Conservation (phyloP, 1,284 basidiomycete genomes). For the Ustilago hordei region DNA sequence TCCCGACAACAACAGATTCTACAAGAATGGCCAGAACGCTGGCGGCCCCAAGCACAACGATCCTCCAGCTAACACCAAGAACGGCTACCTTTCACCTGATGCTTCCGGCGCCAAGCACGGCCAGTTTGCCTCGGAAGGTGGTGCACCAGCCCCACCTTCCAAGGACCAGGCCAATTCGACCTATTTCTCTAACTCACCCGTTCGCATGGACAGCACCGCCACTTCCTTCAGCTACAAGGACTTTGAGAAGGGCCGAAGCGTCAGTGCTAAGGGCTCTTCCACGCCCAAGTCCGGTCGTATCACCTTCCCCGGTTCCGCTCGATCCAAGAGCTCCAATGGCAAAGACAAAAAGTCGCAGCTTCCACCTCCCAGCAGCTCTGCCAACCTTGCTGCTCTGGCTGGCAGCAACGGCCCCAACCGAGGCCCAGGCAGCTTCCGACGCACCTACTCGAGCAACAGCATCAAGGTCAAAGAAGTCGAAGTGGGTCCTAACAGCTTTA, state of each 20-base stretch:
- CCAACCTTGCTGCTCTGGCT: slow-evolving; percentile 51
- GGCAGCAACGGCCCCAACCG: slow-evolving; percentile 70
- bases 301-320: slow-evolving; percentile 56
- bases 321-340: slow-evolving; percentile 52
- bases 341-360: slow-evolving; percentile 77
- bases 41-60: slow-evolving; percentile 23
- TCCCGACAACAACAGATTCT: slow-evolving; percentile 92
- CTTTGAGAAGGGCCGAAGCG: slow-evolving; percentile 56
- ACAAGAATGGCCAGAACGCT: slow-evolving; percentile 71
- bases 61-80: slow-evolving; percentile 17
- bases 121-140: slow-evolving; percentile 28
- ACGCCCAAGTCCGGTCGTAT: slow-evolving; percentile 58
- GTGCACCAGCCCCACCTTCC: slow-evolving; percentile 25
- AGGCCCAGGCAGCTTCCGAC: slow-evolving; percentile 77
- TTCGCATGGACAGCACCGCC: slow-evolving; percentile 64
- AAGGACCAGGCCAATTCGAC: slow-evolving; percentile 28
- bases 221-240: slow-evolving; percentile 65
- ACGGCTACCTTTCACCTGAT: slow-evolving; percentile 71
- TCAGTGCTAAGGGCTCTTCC: slow-evolving; percentile 44
- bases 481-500: slow-evolving; percentile 65
- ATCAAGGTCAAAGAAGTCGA: slow-evolving; percentile 82
- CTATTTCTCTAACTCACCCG: slow-evolving; percentile 62
- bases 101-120: slow-evolving; percentile 69
- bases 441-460: slow-evolving; percentile 96
- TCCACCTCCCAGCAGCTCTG: slow-evolving; percentile 80